Evolutionary conservation across 1,139 yeast species (phyloP).

Genomic region (Eremothecium cymbalariae): DNA sequence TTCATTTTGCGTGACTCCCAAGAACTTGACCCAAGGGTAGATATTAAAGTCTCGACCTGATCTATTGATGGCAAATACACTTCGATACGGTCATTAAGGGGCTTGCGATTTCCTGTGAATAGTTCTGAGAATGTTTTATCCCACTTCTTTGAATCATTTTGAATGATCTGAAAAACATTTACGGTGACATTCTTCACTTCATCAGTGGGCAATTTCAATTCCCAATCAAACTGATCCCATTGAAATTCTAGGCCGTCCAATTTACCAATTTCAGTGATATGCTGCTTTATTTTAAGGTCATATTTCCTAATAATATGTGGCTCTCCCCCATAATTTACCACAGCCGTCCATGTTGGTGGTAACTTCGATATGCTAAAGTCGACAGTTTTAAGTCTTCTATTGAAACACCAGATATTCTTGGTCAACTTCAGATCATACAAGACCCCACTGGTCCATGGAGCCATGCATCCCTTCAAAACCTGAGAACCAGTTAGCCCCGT

Average conservation of each 20-base stretch:
- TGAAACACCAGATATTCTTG: constrained; percentile 5
- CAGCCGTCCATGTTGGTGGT: constrained; percentile 5
- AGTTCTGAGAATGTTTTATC: constrained; percentile 1
- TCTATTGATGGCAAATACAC: constrained; percentile 7
- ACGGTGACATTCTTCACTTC: not conserved
- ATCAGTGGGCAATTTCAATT: constrained; percentile 1
- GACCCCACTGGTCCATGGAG: constrained; percentile 10
- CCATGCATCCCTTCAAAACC: constrained; percentile 4
- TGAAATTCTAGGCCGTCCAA: constrained; percentile 1
- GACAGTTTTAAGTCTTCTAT: not conserved
- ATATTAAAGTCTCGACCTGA: constrained; percentile 8
- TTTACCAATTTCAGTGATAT: constrained; percentile 1
- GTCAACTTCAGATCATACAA: constrained; percentile 2
- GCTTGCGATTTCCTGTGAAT: constrained; percentile 5
- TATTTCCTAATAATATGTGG: constrained; percentile 2
- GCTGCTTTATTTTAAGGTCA: constrained; percentile 1
- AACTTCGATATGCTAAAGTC: constrained; percentile 1
- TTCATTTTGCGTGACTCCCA: constrained; percentile 7
- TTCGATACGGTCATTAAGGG: constrained; percentile 3
- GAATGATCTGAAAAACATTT: constrained; percentile 6
- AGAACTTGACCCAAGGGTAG: constrained; percentile 11
- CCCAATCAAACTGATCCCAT: constrained; percentile 6
- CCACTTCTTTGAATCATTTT: constrained; percentile 9
- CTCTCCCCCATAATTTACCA: constrained; percentile 3
- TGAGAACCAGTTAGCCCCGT: constrained; percentile 10